Evolutionary conservation across 2,329 filamentous ascomycete species (phyloP).

Genomic region (Pseudogymnoascus sp.): DNA sequence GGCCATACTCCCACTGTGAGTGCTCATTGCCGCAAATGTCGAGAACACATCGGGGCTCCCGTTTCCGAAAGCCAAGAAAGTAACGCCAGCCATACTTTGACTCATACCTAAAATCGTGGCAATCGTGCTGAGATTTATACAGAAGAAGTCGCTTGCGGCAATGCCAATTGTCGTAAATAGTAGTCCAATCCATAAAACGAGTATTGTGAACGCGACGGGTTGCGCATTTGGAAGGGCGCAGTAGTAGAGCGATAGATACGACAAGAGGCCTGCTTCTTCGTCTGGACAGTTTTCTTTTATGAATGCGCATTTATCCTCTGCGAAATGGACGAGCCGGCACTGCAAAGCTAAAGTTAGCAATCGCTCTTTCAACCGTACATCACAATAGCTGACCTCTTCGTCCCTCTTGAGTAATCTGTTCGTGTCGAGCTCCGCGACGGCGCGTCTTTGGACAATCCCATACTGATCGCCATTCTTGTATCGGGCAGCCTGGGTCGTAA

Average conservation of each 20-base stretch:
- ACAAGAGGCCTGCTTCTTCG: slow-evolving; percentile 81
- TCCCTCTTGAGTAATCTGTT: slow-evolving; percentile 25
- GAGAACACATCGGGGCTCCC: slow-evolving; percentile 97
- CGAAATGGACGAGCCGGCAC: slow-evolving; percentile 72
- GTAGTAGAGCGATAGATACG: slow-evolving; percentile 87
- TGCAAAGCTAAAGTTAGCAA: slow-evolving; percentile 28
- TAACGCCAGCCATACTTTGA: slow-evolving; percentile 92
- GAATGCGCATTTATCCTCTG: slow-evolving; percentile 77
- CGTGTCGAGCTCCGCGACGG: slow-evolving; percentile 21
- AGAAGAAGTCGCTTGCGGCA: slow-evolving; percentile 96
- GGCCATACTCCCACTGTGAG: slow-evolving; percentile 92
- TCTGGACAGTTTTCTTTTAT: slow-evolving; percentile 73
- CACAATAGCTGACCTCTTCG: slow-evolving; percentile 24
- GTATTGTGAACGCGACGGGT: slow-evolving; percentile 67
- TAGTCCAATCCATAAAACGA: slow-evolving; percentile 75
- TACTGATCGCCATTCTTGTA: slow-evolving; percentile 24
- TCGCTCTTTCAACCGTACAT: background rate
- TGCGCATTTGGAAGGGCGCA: slow-evolving; percentile 62
- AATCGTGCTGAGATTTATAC: slow-evolving; percentile 90
- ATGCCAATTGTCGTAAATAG: slow-evolving; percentile 97
- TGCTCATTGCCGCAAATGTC: slow-evolving; percentile 95
- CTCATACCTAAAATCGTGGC: slow-evolving; percentile 82
- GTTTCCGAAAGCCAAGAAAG: slow-evolving; percentile 93
- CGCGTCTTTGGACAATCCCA: slow-evolving; percentile 23
- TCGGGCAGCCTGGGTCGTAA: slow-evolving; percentile 26